Base-by-base conservation (phyloP, 441 rosid genomes). In the Omphalea diandra region DNA sequence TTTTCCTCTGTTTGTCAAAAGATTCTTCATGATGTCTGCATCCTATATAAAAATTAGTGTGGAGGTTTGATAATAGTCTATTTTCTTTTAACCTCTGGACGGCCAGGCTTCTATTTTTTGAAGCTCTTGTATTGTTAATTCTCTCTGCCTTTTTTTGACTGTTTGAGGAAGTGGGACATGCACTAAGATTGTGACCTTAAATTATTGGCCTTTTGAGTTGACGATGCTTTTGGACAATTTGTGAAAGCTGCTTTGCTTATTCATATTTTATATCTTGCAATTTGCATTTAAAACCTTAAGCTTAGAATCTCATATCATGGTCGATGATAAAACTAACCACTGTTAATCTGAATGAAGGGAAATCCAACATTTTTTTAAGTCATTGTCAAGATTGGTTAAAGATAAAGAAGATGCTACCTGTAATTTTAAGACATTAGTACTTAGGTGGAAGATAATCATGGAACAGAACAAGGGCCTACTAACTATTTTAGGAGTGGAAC, bases 1-100 rank as follows among this genome's bases (percentile, higher is more conserved):
- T 77, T 78, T 76, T 75, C 84, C 81, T 68, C 67, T 76, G 80
- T 76, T 81, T 81, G 76, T 79, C 85, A 76, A 81, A 76, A 79
- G 75, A 70, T 76, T 74, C 82, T 71, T 74, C 69, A 47, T 72
- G 57, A 56, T 76, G 73, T 67, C 74, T 71, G 69, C 60, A n/a
- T 50, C 44, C 52, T 27, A 14, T 31, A 33, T 43, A 50, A 57
- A 69, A 53, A 61, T 73, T 53, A 68, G 65, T 50, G 47, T 72
- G 57, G 58, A 63, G 68, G 68, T 46, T 59, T 73, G 62, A 70
- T 67, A n/a, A 57, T 76, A 27, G 67, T 55, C 62, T 35, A 29
- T 52, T 53, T 61, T 63, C 62, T 27, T 52, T 20, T 49, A 64
- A 66, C 78, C 75, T 29, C 26, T 43, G 59, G 46, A 32, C 33